Conservation (phyloP, 2,329 filamentous ascomycete genomes). For the Arthrobotrys musiformis region DNA sequence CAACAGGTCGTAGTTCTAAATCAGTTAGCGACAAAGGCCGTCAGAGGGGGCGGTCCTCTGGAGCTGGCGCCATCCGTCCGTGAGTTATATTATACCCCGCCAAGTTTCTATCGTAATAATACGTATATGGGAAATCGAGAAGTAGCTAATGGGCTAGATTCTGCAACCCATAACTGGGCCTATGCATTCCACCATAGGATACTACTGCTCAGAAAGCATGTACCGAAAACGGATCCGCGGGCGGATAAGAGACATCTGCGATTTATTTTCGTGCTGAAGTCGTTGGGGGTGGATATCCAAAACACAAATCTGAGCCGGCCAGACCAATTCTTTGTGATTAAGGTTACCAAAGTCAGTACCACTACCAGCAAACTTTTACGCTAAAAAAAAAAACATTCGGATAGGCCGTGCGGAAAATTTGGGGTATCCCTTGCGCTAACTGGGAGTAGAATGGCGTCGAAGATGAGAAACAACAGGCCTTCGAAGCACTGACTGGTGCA, state of each 20-base stretch:
- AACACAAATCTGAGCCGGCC: slow-evolving; percentile 47
- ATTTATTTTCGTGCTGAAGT: slow-evolving; percentile 53
- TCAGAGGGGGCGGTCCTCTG: slow-evolving; percentile 43
- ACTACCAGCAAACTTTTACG: background rate
- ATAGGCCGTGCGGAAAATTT: slow-evolving; percentile 15
- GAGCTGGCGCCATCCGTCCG: slow-evolving; percentile 49
- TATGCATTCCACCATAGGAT: slow-evolving; percentile 46
- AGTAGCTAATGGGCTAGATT: slow-evolving; percentile 25
- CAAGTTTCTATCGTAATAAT: background rate
- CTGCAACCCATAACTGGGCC: slow-evolving; percentile 45
- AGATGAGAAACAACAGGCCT: slow-evolving; percentile 48
- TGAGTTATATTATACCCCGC: slow-evolving; percentile 17
- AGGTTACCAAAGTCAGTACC: slow-evolving; percentile 41
- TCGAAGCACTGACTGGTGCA: slow-evolving; percentile 45
- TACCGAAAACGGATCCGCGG: slow-evolving; percentile 41
- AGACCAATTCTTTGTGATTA: slow-evolving; percentile 51
- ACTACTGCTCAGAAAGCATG: slow-evolving; percentile 47
- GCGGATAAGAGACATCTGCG: slow-evolving; percentile 42
- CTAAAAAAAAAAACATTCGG: slow-evolving; percentile 4
- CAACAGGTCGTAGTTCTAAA: slow-evolving; percentile 44
- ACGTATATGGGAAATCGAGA: background rate
- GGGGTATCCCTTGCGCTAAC: slow-evolving; percentile 37
- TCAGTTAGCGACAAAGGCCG: slow-evolving; percentile 39
- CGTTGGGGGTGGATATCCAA: slow-evolving; percentile 39
- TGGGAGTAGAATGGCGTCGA: slow-evolving; percentile 41